phyloP scores from a whole-genome alignment of 352 stramenopile genomes.

The Hyphochytrium catenoides region DNA sequence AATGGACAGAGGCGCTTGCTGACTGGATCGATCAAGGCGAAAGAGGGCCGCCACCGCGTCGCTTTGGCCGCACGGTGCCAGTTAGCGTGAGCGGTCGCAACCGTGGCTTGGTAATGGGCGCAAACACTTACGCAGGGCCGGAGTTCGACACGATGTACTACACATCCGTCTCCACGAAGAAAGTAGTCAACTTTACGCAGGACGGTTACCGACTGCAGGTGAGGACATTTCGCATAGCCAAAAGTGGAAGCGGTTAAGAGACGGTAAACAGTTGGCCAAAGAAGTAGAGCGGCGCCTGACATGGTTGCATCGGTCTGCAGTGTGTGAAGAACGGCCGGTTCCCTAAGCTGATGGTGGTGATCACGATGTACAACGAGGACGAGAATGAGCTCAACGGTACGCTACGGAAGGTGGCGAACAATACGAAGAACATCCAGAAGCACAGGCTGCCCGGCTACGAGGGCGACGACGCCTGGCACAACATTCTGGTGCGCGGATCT shows the following conservation, averaged over 20 bases:
- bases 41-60: slow-evolving; percentile 36
- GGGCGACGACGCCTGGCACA: slow-evolving; percentile 44
- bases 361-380: slow-evolving; percentile 60
- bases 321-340: slow-evolving; percentile 41
- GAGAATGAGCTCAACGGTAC: slow-evolving; percentile 34
- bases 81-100: slow-evolving; percentile 25
- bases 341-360: slow-evolving; percentile 47
- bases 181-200: slow-evolving; percentile 42
- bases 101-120: too few species aligned
- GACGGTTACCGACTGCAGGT: slow-evolving; percentile 39
- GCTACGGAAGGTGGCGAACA: slow-evolving; percentile 51
- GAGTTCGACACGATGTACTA: slow-evolving; percentile 49
- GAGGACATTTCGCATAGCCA: too few species aligned
- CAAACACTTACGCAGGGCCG: slow-evolving; percentile 34
- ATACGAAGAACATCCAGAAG: slow-evolving; percentile 36
- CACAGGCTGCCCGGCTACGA: slow-evolving; percentile 15
- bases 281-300: too few species aligned
- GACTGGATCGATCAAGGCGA: slow-evolving; percentile 57
- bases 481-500: too few species aligned
- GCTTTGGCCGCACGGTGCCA: slow-evolving; percentile 50
- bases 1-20: slow-evolving; percentile 46
- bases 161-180: slow-evolving; percentile 38
- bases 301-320: too few species aligned
- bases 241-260: too few species aligned
- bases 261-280: too few species aligned